Percentiles rank a stretch among this genome's conserved stretches.
phyloP scores from a whole-genome alignment of 257 asterid genomes.

The Apocynum venetum region DNA sequence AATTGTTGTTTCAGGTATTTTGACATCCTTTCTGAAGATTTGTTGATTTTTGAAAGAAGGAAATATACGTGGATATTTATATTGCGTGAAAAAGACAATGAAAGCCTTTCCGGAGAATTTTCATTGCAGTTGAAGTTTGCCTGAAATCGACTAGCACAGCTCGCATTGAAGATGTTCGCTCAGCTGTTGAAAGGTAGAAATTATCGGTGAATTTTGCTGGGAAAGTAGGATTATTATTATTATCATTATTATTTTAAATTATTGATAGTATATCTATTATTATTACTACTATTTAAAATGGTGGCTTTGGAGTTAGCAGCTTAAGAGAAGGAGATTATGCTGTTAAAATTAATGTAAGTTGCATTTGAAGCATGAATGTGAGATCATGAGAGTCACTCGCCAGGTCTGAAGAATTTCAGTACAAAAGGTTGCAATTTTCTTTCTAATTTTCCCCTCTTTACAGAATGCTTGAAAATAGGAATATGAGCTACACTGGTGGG shows the following conservation, averaged over 20 bases:
- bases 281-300: background rate
- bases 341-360: background rate
- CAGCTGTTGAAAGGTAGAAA: constrained; percentile 66
- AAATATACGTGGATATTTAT: background rate
- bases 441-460: constrained; percentile 3
- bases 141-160: constrained; percentile 75
- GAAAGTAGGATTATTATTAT: background rate
- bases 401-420: background rate
- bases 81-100: constrained; percentile 4
- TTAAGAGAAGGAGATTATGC: background rate
- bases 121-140: constrained; percentile 75
- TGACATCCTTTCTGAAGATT: background rate
- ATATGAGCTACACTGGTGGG: constrained; percentile 91
- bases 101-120: constrained; percentile 3
- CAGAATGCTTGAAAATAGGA: constrained; percentile 92
- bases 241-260: background rate
- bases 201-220: background rate
- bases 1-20: constrained; percentile 70
- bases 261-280: no score
- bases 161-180: constrained; percentile 56
- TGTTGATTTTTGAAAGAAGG: background rate
- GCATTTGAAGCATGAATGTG: background rate
- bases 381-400: background rate
- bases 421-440: background rate
- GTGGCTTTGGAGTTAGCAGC: background rate